These are phyloP conservation scores for Acrocalymma vagum DNA, from an alignment of 2,329 filamentous ascomycete genomes.

Conservation along the genomic window DNA sequence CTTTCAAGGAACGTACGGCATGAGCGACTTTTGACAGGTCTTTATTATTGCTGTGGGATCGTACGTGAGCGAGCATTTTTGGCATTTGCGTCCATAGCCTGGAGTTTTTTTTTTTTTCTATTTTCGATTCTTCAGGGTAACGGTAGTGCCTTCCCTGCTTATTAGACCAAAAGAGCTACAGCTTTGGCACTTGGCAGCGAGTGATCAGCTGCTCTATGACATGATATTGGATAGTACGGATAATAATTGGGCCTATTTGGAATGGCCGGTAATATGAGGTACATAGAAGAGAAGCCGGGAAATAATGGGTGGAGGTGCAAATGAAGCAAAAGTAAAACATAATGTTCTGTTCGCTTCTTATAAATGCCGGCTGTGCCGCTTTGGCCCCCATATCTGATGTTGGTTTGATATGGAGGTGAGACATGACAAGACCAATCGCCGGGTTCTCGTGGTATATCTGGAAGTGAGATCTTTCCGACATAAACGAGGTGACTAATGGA, in stretches of 20 bases:
- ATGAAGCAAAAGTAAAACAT: too few relatives aligned
- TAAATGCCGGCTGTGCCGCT: too few relatives aligned
- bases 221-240: conserved; percentile 16
- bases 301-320: conserved; percentile 19
- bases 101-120: conserved; percentile 25
- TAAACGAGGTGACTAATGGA: conserved; percentile 13
- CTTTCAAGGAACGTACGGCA: conserved; percentile 62
- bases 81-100: conserved; percentile 33
- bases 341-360: too few relatives aligned
- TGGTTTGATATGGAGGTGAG: conserved; percentile 9
- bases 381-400: too few relatives aligned
- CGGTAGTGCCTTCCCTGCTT: conserved; percentile 18
- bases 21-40: conserved; percentile 19
- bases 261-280: too few relatives aligned
- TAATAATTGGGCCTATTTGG: neutral
- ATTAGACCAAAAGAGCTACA: conserved; percentile 40
- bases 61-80: conserved; percentile 31
- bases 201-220: conserved; percentile 19
- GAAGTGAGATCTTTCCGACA: too few relatives aligned
- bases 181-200: conserved; percentile 19
- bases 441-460: too few relatives aligned
- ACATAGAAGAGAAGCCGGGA: too few relatives aligned
- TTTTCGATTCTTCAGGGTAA: conserved; percentile 26
- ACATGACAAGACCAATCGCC: neutral
- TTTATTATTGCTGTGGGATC: conserved; percentile 22